Evolutionary conservation across 75 land plant species (phyloP).

Genomic region (Cryptomeria japonica): DNA sequence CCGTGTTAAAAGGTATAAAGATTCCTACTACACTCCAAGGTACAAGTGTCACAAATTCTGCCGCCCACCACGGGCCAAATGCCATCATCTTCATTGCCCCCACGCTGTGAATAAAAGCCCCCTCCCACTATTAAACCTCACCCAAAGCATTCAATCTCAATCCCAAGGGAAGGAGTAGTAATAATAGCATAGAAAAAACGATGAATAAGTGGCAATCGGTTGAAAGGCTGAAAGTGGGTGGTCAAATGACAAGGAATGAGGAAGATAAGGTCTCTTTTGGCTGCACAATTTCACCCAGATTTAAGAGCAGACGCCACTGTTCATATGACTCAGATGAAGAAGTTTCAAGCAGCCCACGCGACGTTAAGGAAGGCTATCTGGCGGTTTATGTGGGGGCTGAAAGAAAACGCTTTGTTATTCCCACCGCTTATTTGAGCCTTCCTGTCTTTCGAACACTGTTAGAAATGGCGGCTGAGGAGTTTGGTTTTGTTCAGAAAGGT

Average conservation of each 20-base stretch:
- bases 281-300: not conserved
- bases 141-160: too few relatives aligned
- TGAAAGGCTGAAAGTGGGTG: not conserved
- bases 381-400: constrained; percentile 51
- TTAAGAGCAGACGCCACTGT: not conserved
- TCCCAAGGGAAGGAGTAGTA: too few relatives aligned
- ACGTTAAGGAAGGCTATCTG: constrained; percentile 33
- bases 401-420: constrained; percentile 44
- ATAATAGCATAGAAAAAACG: too few relatives aligned
- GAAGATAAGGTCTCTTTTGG: not conserved
- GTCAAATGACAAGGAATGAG: not conserved
- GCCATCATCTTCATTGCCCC: not conserved
- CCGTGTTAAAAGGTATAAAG: not conserved
- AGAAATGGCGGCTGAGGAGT: constrained; percentile 47
- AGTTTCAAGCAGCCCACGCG: not conserved
- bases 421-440: constrained; percentile 28
- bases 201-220: not conserved
- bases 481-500: constrained; percentile 41
- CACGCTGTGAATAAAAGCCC: not conserved
- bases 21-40: too few relatives aligned
- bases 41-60: not conserved
- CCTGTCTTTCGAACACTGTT: constrained; percentile 30
- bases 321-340: constrained; percentile 1
- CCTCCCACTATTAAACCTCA: not conserved
- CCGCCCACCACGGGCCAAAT: not conserved